phyloP scores from a whole-genome alignment of 352 stramenopile species.

The Phytopythium helicoides region DNA sequence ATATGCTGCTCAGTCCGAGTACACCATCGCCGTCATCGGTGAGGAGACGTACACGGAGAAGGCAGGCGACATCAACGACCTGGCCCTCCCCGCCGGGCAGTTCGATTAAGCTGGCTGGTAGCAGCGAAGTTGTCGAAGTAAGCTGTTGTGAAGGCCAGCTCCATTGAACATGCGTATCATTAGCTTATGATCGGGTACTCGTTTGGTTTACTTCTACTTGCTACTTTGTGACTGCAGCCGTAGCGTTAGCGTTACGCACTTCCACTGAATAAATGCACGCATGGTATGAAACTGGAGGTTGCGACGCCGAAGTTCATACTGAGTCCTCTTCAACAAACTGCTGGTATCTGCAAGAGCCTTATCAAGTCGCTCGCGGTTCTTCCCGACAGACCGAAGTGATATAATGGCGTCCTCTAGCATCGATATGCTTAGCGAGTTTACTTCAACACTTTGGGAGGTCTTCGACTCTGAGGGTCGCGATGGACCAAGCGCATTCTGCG shows the following conservation, averaged over 20 bases:
- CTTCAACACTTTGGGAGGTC: not conserved
- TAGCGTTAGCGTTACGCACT: conserved; percentile 17
- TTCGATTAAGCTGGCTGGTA: conserved; percentile 42
- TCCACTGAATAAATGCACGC: conserved; percentile 45
- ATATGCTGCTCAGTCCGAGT: no score
- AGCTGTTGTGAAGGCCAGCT: no score
- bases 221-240: conserved; percentile 2
- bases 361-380: conserved; percentile 30
- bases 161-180: no score
- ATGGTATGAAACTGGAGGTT: conserved; percentile 35
- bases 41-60: no score
- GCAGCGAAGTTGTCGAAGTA: conserved; percentile 19
- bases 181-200: no score
- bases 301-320: conserved; percentile 16
- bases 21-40: no score
- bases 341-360: conserved; percentile 24
- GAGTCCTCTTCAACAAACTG: conserved; percentile 13
- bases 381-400: conserved; percentile 34
- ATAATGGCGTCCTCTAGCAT: conserved; percentile 39
- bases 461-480: conserved; percentile 13
- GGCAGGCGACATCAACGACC: no score
- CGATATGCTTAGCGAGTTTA: conserved; percentile 36
- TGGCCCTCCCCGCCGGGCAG: no score
- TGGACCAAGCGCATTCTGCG: not conserved
- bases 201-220: no score